Conservation (phyloP, 495 filamentous ascomycete species). For the Cenococcum geophilum region DNA sequence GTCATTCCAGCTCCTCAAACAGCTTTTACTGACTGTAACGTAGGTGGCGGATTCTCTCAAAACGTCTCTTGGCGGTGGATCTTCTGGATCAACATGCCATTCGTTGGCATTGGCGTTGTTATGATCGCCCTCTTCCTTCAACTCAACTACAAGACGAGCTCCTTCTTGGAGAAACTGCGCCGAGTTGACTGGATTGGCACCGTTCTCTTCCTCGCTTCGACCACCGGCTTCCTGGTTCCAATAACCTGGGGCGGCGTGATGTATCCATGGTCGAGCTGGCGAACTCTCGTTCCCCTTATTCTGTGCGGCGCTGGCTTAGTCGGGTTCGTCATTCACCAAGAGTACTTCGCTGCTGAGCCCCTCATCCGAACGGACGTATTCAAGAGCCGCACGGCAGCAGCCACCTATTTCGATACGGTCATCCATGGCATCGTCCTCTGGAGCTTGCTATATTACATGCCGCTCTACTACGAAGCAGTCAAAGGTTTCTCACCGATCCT, state of each 20-base stretch:
- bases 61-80: conserved; percentile 55
- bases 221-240: conserved; percentile 48
- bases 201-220: conserved; percentile 43
- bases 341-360: conserved; percentile 43
- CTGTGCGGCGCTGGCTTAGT: conserved; percentile 31
- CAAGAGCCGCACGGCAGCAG: conserved; percentile 42
- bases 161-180: conserved; percentile 30
- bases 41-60: conserved; percentile 56
- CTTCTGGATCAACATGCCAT: conserved; percentile 54
- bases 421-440: conserved; percentile 51
- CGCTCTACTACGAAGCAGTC: conserved; percentile 59
- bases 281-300: conserved; percentile 41
- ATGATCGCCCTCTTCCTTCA: conserved; percentile 48
- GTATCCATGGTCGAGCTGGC: conserved; percentile 47
- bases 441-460: conserved; percentile 56
- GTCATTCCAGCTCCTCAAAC: neutral
- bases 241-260: conserved; percentile 54
- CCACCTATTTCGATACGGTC: conserved; percentile 45
- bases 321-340: conserved; percentile 32
- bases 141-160: conserved; percentile 40
- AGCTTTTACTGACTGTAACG: neutral
- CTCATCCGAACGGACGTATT: conserved; percentile 52
- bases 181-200: conserved; percentile 43
- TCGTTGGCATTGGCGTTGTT: conserved; percentile 44
- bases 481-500: conserved; percentile 49